Conservation (phyloP, 352 stramenopile genomes). For the Halophytophthora batemanensis region DNA sequence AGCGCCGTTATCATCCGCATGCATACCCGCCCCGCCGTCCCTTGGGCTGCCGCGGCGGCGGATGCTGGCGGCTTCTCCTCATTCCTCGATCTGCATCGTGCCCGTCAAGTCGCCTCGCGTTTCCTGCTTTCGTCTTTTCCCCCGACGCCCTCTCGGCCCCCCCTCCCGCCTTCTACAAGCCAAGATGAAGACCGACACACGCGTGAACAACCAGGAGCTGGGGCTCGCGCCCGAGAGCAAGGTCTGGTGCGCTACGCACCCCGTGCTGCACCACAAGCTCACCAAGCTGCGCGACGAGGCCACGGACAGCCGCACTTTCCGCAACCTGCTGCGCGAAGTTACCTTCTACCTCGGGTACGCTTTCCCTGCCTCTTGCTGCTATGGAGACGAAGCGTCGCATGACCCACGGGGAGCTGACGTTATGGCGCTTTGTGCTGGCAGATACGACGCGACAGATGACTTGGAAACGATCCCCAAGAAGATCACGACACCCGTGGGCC, state of each 20-base stretch:
- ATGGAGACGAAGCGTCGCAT: too few relatives aligned
- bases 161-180: neutral
- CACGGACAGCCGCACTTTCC: constrained; percentile 92
- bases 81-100: constrained; percentile 19
- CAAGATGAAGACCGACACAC: constrained; percentile 64
- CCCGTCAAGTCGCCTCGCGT: neutral
- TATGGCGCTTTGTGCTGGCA: constrained; percentile 12
- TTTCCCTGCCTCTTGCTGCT: too few relatives aligned
- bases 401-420: too few relatives aligned
- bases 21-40: too few relatives aligned
- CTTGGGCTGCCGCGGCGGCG: too few relatives aligned
- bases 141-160: neutral
- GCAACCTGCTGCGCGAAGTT: constrained; percentile 94
- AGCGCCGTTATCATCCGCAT: too few relatives aligned
- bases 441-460: constrained; percentile 80
- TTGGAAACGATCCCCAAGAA: constrained; percentile 62
- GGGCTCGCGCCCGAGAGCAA: constrained; percentile 62
- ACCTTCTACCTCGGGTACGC: constrained; percentile 97
- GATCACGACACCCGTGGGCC: constrained; percentile 78
- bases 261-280: constrained; percentile 95
- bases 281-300: constrained; percentile 94
- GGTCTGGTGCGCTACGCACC: constrained; percentile 87
- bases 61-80: neutral
- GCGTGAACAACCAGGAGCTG: constrained; percentile 64
- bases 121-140: constrained; percentile 3